Evolutionary conservation across 306 rosid genomes (phyloP).

Genomic region (Quillaja saponaria): DNA sequence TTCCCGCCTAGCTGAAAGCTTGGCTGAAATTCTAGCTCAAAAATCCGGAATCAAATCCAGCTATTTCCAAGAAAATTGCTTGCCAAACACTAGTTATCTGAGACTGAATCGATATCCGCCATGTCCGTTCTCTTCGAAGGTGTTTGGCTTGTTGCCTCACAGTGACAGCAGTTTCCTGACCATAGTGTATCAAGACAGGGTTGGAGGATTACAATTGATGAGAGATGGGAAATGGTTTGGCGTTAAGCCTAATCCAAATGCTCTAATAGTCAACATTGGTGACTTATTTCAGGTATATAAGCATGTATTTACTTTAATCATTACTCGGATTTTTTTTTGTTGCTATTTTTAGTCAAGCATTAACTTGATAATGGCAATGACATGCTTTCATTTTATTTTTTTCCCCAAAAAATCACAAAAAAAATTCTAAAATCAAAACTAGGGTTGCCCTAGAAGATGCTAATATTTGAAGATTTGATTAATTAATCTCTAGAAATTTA

Average conservation of each 20-base stretch:
- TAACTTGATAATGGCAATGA: too few species aligned
- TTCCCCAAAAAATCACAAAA: too few species aligned
- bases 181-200: slow-evolving; percentile 41
- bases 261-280: slow-evolving; percentile 65
- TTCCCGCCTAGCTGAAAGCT: slow-evolving; percentile 39
- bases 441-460: too few species aligned
- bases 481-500: too few species aligned
- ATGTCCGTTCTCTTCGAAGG: slow-evolving; percentile 54
- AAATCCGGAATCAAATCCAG: slow-evolving; percentile 41
- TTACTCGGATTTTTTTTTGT: not conserved
- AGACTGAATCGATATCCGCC: slow-evolving; percentile 71
- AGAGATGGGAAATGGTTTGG: slow-evolving; percentile 47
- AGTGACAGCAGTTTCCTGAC: slow-evolving; percentile 58
- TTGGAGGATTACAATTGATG: slow-evolving; percentile 53
- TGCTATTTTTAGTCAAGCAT: not conserved
- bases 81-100: slow-evolving; percentile 38
- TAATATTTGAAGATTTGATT: too few species aligned
- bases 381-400: too few species aligned
- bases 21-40: slow-evolving; percentile 54
- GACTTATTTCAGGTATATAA: slow-evolving; percentile 75
- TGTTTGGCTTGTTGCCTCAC: slow-evolving; percentile 64
- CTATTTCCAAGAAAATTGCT: slow-evolving; percentile 59
- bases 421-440: too few species aligned
- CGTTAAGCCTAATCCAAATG: slow-evolving; percentile 53
- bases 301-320: not conserved